Base-by-base conservation (phyloP, 2,329 filamentous ascomycete genomes). In the Xylaria sp. region DNA sequence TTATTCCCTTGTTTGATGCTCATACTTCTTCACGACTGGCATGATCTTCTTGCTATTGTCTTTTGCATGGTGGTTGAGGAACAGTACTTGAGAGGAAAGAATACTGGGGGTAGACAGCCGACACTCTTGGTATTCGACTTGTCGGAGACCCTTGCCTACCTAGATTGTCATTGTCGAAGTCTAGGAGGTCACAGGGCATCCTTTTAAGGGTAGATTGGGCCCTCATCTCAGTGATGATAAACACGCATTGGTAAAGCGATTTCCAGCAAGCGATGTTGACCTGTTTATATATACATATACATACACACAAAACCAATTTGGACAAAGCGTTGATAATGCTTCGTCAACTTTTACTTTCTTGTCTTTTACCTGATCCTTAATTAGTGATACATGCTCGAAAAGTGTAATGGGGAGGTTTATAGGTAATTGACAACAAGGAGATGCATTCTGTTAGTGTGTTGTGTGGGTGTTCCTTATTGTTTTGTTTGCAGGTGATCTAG, bases 21-120 rank as follows among this genome's bases (percentile, higher is more conserved):
- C 61, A 50, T 57, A 57, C 66, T 74, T 74, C 65, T 61, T 76
- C 36, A 76, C 61, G 75, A 76, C 66, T 71, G 69, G 74, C 66
- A 76, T 70, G 74, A 76, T 69, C 44, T 55, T 56, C 54, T 51
- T 57, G 58, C 50, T 54, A 39, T 61, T 65, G 53, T 65, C 51
- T 63, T 60, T 68, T 67, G 71, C 68, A 68, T 66, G 66, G 53
- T 31, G 65, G 65, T 60, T 67, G 42, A 47, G 47, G 61, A 25
- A 55, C 42, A 13, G 44, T 10, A 38, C 60, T 62, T 56, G 64
- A 65, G 22, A 51, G 57, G 54, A 9, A 58, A 45, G 58, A 65
- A 61, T 54, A 50, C 61, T 60, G 5, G 29, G 27, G 45, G 36
- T 38, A 59, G 44, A 57, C 29, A 44, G 27, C 31, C 38, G 25